phyloP scores from a whole-genome alignment of 768 basidiomycete species.

The Leccinum fibrillosum region DNA sequence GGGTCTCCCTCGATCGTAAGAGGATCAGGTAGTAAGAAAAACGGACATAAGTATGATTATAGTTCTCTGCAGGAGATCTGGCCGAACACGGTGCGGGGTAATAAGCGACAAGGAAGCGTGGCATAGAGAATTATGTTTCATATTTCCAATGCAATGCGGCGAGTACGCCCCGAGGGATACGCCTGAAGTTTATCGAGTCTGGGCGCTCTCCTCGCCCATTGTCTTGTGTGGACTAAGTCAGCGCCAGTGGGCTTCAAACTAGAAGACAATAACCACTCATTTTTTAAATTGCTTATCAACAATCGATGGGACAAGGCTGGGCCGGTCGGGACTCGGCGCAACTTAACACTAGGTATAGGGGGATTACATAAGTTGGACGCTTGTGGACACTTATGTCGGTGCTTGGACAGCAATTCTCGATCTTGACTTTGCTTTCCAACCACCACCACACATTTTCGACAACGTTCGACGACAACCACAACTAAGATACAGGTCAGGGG shows the following conservation, averaged over 20 bases:
- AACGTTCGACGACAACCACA: neutral
- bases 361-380: neutral
- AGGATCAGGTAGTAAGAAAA: neutral
- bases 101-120: too few relatives aligned
- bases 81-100: too few relatives aligned
- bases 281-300: neutral
- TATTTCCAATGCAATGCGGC: neutral
- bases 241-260: neutral
- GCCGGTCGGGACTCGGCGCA: too few relatives aligned
- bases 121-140: neutral
- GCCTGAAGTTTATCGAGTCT: neutral
- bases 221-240: neutral
- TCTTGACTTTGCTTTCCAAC: neutral
- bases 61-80: too few relatives aligned
- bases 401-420: neutral
- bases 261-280: too few relatives aligned
- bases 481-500: neutral
- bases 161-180: neutral
- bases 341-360: neutral
- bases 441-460: neutral
- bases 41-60: neutral
- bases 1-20: neutral
- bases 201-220: neutral
- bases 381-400: slow-evolving; percentile 3
- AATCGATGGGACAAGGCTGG: neutral